Conservation (phyloP, 306 rosid species). For the Malus domestica region DNA sequence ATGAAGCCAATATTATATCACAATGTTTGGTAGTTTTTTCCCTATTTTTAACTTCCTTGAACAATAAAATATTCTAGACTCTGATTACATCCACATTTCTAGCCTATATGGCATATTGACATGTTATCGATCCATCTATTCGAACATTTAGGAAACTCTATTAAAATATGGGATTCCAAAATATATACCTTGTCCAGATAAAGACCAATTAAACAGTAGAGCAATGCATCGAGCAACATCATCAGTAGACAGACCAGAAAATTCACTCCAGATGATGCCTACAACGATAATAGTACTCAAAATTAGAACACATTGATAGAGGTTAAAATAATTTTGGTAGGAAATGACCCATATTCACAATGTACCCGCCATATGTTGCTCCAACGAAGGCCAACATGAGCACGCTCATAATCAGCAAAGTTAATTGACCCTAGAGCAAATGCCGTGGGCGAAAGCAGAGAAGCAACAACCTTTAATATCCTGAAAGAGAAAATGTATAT, state of each 20-base stretch:
- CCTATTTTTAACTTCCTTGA: background rate
- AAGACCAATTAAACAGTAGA: constrained; percentile 79
- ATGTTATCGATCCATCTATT: background rate
- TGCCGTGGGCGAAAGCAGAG: constrained; percentile 91
- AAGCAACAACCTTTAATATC: constrained; percentile 70
- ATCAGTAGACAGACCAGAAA: constrained; percentile 75
- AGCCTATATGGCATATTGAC: background rate
- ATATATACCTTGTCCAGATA: constrained; percentile 82
- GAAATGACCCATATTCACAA: constrained; percentile 8
- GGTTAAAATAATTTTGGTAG: background rate
- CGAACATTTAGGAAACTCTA: background rate
- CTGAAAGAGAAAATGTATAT: constrained; percentile 41
- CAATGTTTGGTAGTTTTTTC: background rate
- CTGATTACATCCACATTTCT: background rate
- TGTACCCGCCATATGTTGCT: constrained; percentile 86
- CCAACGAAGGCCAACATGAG: constrained; percentile 99
- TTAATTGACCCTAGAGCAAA: constrained; percentile 89
- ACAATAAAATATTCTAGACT: background rate
- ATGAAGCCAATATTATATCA: background rate
- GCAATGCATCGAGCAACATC: constrained; percentile 77
- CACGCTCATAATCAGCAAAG: constrained; percentile 97
- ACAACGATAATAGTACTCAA: constrained; percentile 20
- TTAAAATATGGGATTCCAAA: constrained; percentile 2
- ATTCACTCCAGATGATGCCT: constrained; percentile 95
- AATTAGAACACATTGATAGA: constrained; percentile 1